A percentile compares a stretch with the other conserved stretches of the same genome.
These are phyloP conservation scores for Ganoderma leucocontextum DNA, from an alignment of 1,284 basidiomycete species.

Conservation along the genomic window DNA sequence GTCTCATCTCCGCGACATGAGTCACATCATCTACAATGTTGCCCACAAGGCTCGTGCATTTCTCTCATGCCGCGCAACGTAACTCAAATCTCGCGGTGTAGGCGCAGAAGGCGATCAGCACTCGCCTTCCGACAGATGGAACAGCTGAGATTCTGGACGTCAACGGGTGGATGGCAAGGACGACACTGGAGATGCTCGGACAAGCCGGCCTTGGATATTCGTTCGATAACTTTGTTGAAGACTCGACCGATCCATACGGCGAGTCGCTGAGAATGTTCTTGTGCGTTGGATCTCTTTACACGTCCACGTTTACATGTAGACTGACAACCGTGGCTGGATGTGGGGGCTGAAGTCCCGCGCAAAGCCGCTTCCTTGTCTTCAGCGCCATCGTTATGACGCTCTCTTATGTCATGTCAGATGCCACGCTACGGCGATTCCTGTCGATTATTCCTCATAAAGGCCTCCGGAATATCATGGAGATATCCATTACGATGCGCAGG, in stretches of 20 bases:
- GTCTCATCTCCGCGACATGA: constrained; percentile 11
- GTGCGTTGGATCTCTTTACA: constrained; percentile 25
- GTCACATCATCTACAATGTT: constrained; percentile 12
- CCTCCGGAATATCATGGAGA: constrained; percentile 6
- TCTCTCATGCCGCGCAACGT: not conserved
- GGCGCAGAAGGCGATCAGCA: constrained; percentile 11
- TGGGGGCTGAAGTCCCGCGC: not conserved
- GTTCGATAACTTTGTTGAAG: constrained; percentile 18
- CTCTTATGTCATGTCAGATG: not conserved
- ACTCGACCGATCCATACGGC: constrained; percentile 30
- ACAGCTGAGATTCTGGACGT: constrained; percentile 10
- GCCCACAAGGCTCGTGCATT: constrained; percentile 7
- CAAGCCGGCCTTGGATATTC: constrained; percentile 23
- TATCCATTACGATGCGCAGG: constrained; percentile 21
- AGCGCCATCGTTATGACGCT: not conserved
- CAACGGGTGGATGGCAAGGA: constrained; percentile 18
- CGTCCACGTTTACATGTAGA: too few species aligned
- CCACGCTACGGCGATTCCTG: not conserved
- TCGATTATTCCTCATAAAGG: not conserved
- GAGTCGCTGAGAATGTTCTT: constrained; percentile 34
- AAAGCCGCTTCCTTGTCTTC: not conserved
- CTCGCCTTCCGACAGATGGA: constrained; percentile 1
- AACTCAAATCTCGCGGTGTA: not conserved
- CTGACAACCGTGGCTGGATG: not conserved
- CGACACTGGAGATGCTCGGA: constrained; percentile 23